These are phyloP conservation scores for Xylaria bambusicola DNA, from an alignment of 495 filamentous ascomycete genomes.

Conservation along the genomic window DNA sequence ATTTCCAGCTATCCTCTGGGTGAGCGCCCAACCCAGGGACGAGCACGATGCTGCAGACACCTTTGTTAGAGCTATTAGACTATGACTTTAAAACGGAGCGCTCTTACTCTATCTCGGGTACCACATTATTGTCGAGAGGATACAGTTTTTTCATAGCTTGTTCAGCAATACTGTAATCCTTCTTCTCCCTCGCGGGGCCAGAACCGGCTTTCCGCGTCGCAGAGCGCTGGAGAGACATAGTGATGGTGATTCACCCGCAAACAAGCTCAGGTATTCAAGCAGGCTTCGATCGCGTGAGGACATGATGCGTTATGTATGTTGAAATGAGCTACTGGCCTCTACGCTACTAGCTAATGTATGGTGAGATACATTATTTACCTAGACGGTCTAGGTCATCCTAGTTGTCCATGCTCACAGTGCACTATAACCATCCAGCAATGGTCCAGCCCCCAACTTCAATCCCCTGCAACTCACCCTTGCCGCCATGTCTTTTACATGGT, in stretches of 20 bases:
- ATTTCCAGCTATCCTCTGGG: constrained; percentile 63
- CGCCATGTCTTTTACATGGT: background rate
- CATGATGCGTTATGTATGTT: constrained; percentile 12
- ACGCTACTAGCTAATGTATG: too few relatives aligned
- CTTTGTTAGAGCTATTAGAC: constrained; percentile 11
- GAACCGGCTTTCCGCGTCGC: constrained; percentile 30
- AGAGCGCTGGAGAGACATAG: constrained; percentile 35
- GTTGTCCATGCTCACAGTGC: background rate
- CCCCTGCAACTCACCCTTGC: background rate
- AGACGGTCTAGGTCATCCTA: background rate
- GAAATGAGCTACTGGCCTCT: too few relatives aligned
- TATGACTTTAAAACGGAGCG: background rate
- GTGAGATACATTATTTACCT: too few relatives aligned
- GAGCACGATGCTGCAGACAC: constrained; percentile 49
- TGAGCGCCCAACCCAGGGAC: constrained; percentile 67
- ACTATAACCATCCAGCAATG: background rate
- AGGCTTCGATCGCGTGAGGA: constrained; percentile 5
- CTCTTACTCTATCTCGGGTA: constrained; percentile 33
- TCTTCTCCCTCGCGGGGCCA: constrained; percentile 31
- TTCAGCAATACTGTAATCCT: constrained; percentile 31
- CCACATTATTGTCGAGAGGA: constrained; percentile 29
- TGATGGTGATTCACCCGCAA: constrained; percentile 4
- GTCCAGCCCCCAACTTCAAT: background rate
- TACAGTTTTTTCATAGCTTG: constrained; percentile 36
- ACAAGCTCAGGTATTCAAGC: background rate